These are phyloP conservation scores for Heterobasidion parviporum DNA, from an alignment of 1,284 basidiomycete species.

Conservation along the genomic window DNA sequence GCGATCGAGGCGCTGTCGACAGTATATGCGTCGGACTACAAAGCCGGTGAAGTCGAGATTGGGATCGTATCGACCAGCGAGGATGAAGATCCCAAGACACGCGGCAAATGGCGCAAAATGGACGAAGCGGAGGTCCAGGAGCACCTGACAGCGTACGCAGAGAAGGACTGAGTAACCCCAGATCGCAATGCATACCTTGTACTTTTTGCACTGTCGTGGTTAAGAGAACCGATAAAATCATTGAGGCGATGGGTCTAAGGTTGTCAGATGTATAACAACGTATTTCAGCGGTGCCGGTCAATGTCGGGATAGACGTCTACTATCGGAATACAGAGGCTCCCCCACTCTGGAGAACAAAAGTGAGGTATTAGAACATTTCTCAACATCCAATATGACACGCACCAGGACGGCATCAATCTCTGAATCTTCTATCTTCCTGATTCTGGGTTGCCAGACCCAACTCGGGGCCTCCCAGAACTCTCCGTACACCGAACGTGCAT, in stretches of 20 bases:
- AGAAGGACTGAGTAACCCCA: constrained; percentile 66
- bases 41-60: constrained; percentile 83
- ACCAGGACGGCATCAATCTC: constrained; percentile 82
- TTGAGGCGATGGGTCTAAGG: background rate
- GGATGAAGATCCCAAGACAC: constrained; percentile 57
- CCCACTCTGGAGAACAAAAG: no score
- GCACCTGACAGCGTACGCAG: constrained; percentile 84
- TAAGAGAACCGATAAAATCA: background rate
- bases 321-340: no score
- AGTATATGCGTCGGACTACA: constrained; percentile 93
- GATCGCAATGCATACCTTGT: background rate
- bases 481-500: constrained; percentile 17
- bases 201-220: background rate
- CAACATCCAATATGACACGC: constrained; percentile 20
- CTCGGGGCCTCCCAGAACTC: constrained; percentile 79
- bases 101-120: constrained; percentile 81
- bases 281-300: background rate
- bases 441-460: constrained; percentile 56
- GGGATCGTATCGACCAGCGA: constrained; percentile 71
- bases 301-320: no score
- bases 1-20: constrained; percentile 93
- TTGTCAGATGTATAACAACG: background rate
- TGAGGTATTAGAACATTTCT: background rate
- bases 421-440: constrained; percentile 45
- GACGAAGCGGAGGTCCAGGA: constrained; percentile 77